These are phyloP conservation scores for Botryotinia globosa DNA, from an alignment of 2,329 filamentous ascomycete genomes.

Conservation along the genomic window DNA sequence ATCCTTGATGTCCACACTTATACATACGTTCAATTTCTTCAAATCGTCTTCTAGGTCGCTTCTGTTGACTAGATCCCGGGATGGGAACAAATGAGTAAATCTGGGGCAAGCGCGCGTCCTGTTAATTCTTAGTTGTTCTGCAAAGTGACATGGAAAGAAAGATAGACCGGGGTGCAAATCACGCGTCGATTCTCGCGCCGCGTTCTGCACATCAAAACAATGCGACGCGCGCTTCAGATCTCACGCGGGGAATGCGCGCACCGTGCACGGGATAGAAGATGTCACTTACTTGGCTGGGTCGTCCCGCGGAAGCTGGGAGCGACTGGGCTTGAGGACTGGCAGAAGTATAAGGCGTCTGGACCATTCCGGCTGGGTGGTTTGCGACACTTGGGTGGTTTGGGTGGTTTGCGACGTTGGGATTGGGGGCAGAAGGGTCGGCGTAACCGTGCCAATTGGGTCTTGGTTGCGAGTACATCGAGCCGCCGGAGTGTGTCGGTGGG, in stretches of 20 bases:
- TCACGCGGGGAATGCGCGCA: background rate
- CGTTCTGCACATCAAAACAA: conserved; percentile 19
- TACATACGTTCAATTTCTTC: conserved; percentile 99
- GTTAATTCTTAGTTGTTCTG: conserved; percentile 26
- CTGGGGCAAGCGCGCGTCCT: conserved; percentile 56
- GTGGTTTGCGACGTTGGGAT: background rate
- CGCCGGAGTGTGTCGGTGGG: conserved; percentile 52
- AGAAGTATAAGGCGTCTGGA: background rate
- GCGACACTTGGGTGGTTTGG: conserved; percentile 42
- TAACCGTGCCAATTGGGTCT: conserved; percentile 76
- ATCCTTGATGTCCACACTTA: conserved; percentile 98
- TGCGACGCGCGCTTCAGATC: background rate
- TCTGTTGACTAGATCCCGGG: conserved; percentile 94
- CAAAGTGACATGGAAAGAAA: conserved; percentile 22
- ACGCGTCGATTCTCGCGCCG: conserved; percentile 12
- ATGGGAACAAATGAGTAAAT: conserved; percentile 98
- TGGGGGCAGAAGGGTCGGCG: conserved; percentile 41
- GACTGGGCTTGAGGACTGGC: background rate
- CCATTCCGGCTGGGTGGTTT: background rate
- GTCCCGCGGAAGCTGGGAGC: background rate
- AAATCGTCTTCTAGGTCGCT: conserved; percentile 86
- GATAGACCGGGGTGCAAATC: background rate
- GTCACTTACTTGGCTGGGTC: background rate
- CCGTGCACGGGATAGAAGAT: background rate
- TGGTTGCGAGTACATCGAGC: conserved; percentile 63